A percentile compares a stretch with the other conserved stretches of the same genome.
These are phyloP conservation scores for Phylloporus arenicola DNA, from an alignment of 768 basidiomycete genomes.

Conservation along the genomic window DNA sequence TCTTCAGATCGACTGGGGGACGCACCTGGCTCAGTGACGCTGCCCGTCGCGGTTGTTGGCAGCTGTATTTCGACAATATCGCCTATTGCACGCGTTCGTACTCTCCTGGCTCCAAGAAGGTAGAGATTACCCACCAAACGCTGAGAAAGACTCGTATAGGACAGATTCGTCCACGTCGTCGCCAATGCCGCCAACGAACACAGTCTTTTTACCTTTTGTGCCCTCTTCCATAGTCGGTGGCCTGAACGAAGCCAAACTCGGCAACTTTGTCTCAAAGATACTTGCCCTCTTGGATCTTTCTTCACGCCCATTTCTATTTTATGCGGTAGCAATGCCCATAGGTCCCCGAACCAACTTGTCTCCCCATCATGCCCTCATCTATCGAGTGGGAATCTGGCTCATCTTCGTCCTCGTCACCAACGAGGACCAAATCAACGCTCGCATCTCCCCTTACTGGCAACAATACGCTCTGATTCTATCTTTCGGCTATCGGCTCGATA, in stretches of 20 bases:
- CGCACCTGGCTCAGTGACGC: conserved; percentile 54
- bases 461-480: conserved; percentile 43
- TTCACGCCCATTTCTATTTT: not conserved
- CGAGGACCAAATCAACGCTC: conserved; percentile 46
- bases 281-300: conserved; percentile 2
- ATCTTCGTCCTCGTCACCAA: conserved; percentile 48
- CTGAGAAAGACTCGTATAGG: conserved; percentile 75
- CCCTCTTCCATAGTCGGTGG: conserved; percentile 65
- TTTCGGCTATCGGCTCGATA: conserved; percentile 62
- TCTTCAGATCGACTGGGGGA: conserved; percentile 2
- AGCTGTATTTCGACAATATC: conserved; percentile 91
- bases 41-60: conserved; percentile 72
- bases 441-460: conserved; percentile 59
- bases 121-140: conserved; percentile 62
- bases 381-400: conserved; percentile 34
- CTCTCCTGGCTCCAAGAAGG: not conserved
- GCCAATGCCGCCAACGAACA: conserved; percentile 78
- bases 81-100: conserved; percentile 42
- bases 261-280: conserved; percentile 11
- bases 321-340: conserved; percentile 1
- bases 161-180: conserved; percentile 78
- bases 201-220: conserved; percentile 76
- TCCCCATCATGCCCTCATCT: conserved; percentile 70
- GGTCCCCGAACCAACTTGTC: conserved; percentile 30
- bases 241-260: conserved; percentile 2